Evolutionary conservation across 306 rosid species (phyloP).

Genomic region (Canavalia ensiformis): DNA sequence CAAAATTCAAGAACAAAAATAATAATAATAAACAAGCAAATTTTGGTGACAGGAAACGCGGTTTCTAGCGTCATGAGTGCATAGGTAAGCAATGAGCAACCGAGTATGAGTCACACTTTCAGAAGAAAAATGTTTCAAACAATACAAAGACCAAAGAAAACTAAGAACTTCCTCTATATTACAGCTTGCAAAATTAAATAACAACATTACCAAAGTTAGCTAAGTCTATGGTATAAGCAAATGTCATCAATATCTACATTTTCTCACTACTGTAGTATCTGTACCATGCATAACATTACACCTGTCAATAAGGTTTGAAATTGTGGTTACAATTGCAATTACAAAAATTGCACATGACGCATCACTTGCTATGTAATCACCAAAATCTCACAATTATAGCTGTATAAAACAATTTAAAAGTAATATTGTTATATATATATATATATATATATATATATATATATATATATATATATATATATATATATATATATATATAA

Average conservation of each 20-base stretch:
- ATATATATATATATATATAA: too few relatives aligned
- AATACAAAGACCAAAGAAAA: neutral
- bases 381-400: neutral
- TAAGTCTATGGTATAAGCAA: neutral
- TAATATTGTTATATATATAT: neutral
- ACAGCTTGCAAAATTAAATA: conserved; percentile 23
- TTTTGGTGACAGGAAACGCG: conserved; percentile 28
- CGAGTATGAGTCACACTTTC: neutral
- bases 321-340: neutral
- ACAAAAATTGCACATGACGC: neutral
- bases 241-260: neutral
- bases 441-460: too few relatives aligned
- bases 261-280: neutral
- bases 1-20: conserved; percentile 32
- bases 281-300: conserved; percentile 24
- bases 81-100: conserved; percentile 9
- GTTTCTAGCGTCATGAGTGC: neutral
- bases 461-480: too few relatives aligned
- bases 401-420: neutral
- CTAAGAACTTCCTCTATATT: neutral
- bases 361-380: neutral
- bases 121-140: neutral
- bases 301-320: neutral
- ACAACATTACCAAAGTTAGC: neutral
- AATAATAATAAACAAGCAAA: neutral